Evolutionary conservation across 768 basidiomycete species (phyloP).

Genomic region (Mycena capillaripes): DNA sequence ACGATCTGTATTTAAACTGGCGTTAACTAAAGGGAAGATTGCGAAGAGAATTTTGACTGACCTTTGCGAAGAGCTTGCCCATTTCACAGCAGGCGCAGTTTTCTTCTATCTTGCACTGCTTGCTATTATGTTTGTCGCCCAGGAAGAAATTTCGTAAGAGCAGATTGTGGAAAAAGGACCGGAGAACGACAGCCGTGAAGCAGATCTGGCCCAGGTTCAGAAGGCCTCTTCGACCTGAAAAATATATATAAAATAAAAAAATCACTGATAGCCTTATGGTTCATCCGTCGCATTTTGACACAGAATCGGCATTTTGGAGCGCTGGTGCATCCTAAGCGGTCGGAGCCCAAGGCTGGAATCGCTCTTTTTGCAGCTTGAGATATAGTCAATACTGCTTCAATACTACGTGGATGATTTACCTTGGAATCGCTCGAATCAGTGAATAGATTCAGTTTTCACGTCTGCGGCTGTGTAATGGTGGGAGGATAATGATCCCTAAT

Average conservation of each 20-base stretch:
- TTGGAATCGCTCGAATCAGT: conserved; percentile 54
- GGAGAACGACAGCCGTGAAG: conserved; percentile 93
- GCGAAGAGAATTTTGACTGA: conserved; percentile 43
- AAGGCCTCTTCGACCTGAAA: conserved; percentile 85
- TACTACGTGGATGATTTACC: neutral
- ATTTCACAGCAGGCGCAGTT: conserved; percentile 94
- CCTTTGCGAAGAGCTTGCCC: conserved; percentile 88
- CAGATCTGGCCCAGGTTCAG: conserved; percentile 94
- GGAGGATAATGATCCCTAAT: neutral
- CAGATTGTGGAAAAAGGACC: conserved; percentile 91
- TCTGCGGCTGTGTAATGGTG: conserved; percentile 61
- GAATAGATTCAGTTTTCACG: conserved; percentile 66
- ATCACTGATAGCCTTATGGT: no score
- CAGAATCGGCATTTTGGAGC: conserved; percentile 69
- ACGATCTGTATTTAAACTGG: conserved; percentile 64
- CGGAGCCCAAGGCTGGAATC: conserved; percentile 66
- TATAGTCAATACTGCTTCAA: neutral
- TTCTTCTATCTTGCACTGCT: conserved; percentile 70
- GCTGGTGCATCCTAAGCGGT: conserved; percentile 54
- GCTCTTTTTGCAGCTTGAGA: conserved; percentile 45
- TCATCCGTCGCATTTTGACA: conserved; percentile 70
- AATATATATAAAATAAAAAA: no score
- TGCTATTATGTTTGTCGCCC: conserved; percentile 88
- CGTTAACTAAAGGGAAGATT: neutral
- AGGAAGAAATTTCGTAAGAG: conserved; percentile 91